These are phyloP conservation scores for Plasmodium billcollinsi DNA, from an alignment of 169 alveolate genomes.

Conservation along the genomic window DNA sequence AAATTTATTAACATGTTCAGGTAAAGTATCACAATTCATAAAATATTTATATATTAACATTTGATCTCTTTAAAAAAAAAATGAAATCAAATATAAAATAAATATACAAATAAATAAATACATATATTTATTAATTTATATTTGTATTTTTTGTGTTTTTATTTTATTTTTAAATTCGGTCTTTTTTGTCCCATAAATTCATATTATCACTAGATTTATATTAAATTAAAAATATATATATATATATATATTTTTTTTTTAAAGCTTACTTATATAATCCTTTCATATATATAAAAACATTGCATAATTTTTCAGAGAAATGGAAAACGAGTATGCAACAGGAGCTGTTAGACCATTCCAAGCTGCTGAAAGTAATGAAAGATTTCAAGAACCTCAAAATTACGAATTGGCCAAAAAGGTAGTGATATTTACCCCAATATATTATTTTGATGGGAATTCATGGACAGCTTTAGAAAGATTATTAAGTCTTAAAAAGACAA, in stretches of 20 bases:
- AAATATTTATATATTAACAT: background rate
- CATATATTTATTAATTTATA: background rate
- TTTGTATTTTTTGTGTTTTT: background rate
- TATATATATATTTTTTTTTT: background rate
- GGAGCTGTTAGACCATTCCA: conserved; percentile 35
- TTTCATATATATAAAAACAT: too few species aligned
- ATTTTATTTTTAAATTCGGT: too few species aligned
- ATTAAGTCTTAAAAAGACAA: conserved; percentile 58
- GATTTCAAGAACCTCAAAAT: conserved; percentile 33
- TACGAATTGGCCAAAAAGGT: conserved; percentile 30
- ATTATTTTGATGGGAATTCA: conserved; percentile 62
- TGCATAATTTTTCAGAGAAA: background rate
- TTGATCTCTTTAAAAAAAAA: background rate
- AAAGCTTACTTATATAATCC: background rate
- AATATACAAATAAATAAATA: too few species aligned
- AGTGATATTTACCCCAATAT: conserved; percentile 38
- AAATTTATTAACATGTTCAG: conserved; percentile 4
- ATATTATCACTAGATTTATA: too few species aligned
- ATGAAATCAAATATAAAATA: background rate
- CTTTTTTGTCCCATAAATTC: too few species aligned
- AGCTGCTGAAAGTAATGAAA: conserved; percentile 28
- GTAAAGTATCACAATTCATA: background rate
- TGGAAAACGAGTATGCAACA: conserved; percentile 5
- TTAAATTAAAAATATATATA: background rate
- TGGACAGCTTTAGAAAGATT: conserved; percentile 56